Evolutionary conservation across 2,329 filamentous ascomycete genomes (phyloP).

Genomic region (Leptographium galeiforme): DNA sequence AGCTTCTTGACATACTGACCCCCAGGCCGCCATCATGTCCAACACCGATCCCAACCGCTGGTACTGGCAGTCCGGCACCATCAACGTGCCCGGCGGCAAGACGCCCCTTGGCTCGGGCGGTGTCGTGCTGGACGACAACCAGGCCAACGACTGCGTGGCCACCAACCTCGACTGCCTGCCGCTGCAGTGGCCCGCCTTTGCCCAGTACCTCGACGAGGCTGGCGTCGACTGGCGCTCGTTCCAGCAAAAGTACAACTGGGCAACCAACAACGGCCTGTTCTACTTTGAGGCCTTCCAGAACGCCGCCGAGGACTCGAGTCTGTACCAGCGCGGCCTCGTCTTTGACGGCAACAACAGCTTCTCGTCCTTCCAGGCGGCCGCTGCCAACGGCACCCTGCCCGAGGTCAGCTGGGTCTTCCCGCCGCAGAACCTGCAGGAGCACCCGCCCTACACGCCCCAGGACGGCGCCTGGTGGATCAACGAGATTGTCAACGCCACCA

Average conservation of each 20-base stretch:
- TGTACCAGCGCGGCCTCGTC: conserved; percentile 31
- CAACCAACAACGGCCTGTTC: conserved; percentile 39
- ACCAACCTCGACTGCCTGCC: conserved; percentile 36
- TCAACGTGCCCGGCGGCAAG: conserved; percentile 33
- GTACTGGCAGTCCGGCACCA: conserved; percentile 24
- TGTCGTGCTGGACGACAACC: conserved; percentile 34
- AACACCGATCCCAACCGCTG: conserved; percentile 36
- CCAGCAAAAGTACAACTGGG: conserved; percentile 33
- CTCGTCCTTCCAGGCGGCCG: conserved; percentile 33
- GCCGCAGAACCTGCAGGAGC: conserved; percentile 36
- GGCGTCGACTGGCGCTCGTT: conserved; percentile 37
- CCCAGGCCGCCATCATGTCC: conserved; percentile 29
- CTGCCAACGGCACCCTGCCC: conserved; percentile 35
- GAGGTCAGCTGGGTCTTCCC: conserved; percentile 38
- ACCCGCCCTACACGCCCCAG: conserved; percentile 36
- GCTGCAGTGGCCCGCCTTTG: conserved; percentile 38
- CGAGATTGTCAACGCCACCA: conserved; percentile 35
- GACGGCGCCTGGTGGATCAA: conserved; percentile 43
- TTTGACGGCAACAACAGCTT: conserved; percentile 26
- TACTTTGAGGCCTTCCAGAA: conserved; percentile 40
- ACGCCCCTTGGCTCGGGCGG: conserved; percentile 20
- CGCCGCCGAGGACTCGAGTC: conserved; percentile 23
- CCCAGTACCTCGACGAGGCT: conserved; percentile 32
- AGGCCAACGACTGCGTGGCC: conserved; percentile 30
- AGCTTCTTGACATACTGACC: not conserved